A percentile compares a stretch with the other conserved stretches of the same genome.
Evolutionary conservation across 2,329 filamentous ascomycete genomes (phyloP).

Genomic region (Talaromyces verruculosus): DNA sequence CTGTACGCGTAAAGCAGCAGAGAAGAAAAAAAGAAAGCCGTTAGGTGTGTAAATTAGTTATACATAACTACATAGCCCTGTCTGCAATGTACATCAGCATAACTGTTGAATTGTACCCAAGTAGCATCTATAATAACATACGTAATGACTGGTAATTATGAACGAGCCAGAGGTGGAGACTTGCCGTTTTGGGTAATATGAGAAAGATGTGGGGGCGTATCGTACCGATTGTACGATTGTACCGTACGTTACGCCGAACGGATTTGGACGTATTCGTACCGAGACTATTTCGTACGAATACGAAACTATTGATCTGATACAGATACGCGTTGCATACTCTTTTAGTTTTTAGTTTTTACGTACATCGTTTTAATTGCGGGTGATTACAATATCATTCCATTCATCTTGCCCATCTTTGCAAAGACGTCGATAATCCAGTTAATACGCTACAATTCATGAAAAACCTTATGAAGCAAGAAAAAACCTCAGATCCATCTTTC

Average conservation of each 20-base stretch:
- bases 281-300: not conserved
- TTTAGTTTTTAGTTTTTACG: not conserved
- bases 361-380: not conserved
- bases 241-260: not conserved
- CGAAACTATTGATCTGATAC: conserved; percentile 1
- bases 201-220: not conserved
- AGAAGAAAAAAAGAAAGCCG: not conserved
- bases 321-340: not conserved
- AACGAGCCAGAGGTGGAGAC: not conserved
- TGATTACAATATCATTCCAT: not conserved
- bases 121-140: not conserved
- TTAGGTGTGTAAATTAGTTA: too few species aligned
- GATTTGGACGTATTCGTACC: conserved; percentile 1
- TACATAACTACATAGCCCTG: not conserved
- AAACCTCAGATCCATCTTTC: not conserved
- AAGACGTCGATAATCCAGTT: not conserved
- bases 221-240: not conserved
- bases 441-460: not conserved
- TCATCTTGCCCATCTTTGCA: not conserved
- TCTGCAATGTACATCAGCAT: not conserved
- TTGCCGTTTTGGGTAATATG: conserved; percentile 1
- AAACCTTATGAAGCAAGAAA: not conserved
- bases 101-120: not conserved
- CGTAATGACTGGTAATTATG: conserved; percentile 10
- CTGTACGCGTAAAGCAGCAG: not conserved